These are phyloP conservation scores for Chrysophaeum taylorii DNA, from an alignment of 352 stramenopile species.

Conservation along the genomic window DNA sequence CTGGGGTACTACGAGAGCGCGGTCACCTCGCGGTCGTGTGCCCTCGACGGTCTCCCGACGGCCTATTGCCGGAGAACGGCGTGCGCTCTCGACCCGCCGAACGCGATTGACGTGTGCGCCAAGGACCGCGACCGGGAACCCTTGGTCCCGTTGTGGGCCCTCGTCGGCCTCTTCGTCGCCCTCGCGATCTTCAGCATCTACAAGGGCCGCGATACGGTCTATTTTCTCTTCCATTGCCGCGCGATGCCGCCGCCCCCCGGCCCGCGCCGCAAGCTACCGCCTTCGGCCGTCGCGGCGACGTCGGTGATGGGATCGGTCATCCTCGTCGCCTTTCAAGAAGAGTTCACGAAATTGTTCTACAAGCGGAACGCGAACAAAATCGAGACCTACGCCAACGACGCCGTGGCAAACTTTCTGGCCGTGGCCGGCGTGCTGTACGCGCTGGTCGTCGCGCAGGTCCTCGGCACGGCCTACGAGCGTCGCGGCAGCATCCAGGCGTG, in stretches of 20 bases:
- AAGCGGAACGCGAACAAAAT: not conserved
- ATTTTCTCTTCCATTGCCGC: no score
- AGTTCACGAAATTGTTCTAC: not conserved
- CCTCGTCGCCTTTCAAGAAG: not conserved
- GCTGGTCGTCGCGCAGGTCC: not conserved
- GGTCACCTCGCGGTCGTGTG: not conserved
- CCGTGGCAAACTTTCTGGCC: not conserved
- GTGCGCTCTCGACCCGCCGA: not conserved
- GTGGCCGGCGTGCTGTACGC: not conserved
- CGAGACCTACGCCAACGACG: not conserved
- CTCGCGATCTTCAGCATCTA: no score
- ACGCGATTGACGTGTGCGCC: no score
- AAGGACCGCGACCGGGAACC: no score
- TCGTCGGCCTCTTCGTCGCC: no score
- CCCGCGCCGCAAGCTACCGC: no score
- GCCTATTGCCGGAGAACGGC: not conserved
- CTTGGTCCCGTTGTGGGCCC: no score
- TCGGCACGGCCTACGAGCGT: not conserved
- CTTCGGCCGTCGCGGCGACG: no score
- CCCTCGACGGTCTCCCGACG: not conserved
- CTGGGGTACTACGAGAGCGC: not conserved
- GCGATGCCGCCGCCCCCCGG: no score
- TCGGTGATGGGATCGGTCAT: no score
- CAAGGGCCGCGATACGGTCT: no score
- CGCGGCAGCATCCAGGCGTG: not conserved